Base-by-base conservation (phyloP, 2,329 filamentous ascomycete species). In the Boeremia exigua region DNA sequence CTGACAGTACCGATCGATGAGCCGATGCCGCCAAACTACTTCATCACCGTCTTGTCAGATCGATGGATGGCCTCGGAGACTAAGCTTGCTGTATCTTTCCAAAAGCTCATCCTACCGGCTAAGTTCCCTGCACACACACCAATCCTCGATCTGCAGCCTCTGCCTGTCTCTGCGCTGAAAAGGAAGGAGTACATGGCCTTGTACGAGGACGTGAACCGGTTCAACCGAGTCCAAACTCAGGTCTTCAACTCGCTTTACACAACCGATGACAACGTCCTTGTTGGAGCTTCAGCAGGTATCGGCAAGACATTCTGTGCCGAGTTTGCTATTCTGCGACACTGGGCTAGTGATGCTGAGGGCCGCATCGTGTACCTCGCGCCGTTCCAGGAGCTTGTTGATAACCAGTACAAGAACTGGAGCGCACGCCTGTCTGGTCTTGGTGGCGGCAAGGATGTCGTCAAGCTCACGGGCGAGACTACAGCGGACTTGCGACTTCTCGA, bases 31-130 rank as follows among this genome's bases (percentile, higher is more conserved):
- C 95, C 96, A 0, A 96, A 99, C 75, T 99, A 99, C 79, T 99
- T 99, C 78, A 92, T 99, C 68, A 95, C 92, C 0, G 86, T 99
- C 34, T 80, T 97, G 17, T 98, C 94, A 3, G 95, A 99, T 75
- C 85, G 95, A 65, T 99, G 95, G 95, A 97, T 99, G 92, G 92
- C 96, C 73, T 92, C 94, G 0, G 93, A 99, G 78, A 96, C 93
- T 1, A 92, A 93, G 72, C 81, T 99, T 49, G 89, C 94, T 0
- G 89, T 99, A 2, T 94, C 93, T 0, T 98, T 99, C 80, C 90
- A 96, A 74, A 97, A 97, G 74, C 82, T 99, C 27, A 90, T 96
- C 38, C 83, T 99, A 5, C 95, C 95, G 0, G 94, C 97, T 75
- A 95, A 95, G 70, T 99, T 99, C 75, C 93, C 93, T 28, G 88